These are phyloP conservation scores for Naegleria gruberi DNA, from an alignment of 208 protist genomes.

Conservation along the genomic window DNA sequence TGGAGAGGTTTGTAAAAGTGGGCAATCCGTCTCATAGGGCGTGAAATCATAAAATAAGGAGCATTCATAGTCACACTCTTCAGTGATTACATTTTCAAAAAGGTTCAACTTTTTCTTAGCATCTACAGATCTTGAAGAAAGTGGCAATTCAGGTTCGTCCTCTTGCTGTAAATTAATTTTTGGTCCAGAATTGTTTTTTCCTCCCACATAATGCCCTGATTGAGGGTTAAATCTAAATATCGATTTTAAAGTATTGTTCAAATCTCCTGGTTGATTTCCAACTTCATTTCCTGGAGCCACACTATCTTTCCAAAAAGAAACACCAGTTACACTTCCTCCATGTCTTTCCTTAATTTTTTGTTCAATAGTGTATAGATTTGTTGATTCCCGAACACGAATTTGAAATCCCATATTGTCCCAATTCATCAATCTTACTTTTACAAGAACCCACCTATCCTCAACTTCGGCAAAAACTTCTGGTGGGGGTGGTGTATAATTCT, in stretches of 20 bases:
- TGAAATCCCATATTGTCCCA: not conserved
- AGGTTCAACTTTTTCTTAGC: not conserved
- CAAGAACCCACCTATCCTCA: not conserved
- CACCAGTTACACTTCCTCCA: not conserved
- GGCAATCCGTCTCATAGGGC: not conserved
- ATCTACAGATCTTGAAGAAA: not conserved
- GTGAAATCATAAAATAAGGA: not conserved
- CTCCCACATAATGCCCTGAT: not conserved
- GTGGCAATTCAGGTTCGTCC: not conserved
- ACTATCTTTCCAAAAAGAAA: not conserved
- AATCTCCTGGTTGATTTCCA: not conserved
- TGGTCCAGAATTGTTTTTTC: not conserved
- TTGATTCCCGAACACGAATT: not conserved
- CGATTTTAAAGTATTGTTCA: not conserved
- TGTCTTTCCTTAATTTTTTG: conserved; percentile 1
- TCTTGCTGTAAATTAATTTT: not conserved
- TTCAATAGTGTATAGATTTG: not conserved
- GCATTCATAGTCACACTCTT: not conserved
- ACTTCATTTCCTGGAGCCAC: not conserved
- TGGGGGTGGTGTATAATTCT: conserved; percentile 2
- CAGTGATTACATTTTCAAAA: not conserved
- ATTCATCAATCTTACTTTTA: conserved; percentile 1
- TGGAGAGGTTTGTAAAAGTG: not conserved
- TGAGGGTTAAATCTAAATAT: not conserved
- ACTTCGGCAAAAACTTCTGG: not conserved